Evolutionary conservation across 208 protist species (phyloP), one percentile per base, ranked within the genome.

Genomic region (Naegleria gruberi): DNA sequence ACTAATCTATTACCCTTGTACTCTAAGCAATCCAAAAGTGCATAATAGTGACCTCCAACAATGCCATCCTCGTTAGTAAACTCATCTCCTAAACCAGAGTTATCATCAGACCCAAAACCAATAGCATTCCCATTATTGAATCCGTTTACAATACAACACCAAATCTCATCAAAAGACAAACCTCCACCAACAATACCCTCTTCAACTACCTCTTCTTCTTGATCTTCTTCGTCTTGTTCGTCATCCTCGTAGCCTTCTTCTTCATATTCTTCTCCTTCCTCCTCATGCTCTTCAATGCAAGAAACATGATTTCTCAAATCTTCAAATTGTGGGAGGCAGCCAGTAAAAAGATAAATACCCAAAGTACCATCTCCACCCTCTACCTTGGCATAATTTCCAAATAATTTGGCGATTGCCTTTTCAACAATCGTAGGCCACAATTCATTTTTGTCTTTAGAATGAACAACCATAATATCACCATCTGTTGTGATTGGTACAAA

Each of bases 41-140:
- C 90, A 34, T 93, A 93, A 37, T 4, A 8, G 87, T 94, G 92
- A 1, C 45, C 89, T 34, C 30, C 15, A 40, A 92, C 47, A 26
- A 93, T 37, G 15, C 81, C 81, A 19, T 5, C 15, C 15, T 84
- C 81, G 5, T 5, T 19, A 46, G 15, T 15, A 44, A 47, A 44
- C 44, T 44, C 81, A 15, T 84, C 81, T 44, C 81, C 44, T 15
- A 44, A 55, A 19, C 46, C 46, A 55, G 46, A 55, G 15, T 55
- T 5, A 55, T 55, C 46, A 19, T 55, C 46, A 55, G 46, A 19
- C 8, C 8, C 46, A 15, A 55, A 55, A 55, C 46, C 46, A 55
- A 55, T 55, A 5, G 15, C 15, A 15, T 55, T 55, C 5, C 46
- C 46, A 55, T 55, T 55, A 15, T 55, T 55, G 15, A 55, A 55